Base-by-base conservation (phyloP, 768 basidiomycete genomes). In the Rhizopogon salebrosus region DNA sequence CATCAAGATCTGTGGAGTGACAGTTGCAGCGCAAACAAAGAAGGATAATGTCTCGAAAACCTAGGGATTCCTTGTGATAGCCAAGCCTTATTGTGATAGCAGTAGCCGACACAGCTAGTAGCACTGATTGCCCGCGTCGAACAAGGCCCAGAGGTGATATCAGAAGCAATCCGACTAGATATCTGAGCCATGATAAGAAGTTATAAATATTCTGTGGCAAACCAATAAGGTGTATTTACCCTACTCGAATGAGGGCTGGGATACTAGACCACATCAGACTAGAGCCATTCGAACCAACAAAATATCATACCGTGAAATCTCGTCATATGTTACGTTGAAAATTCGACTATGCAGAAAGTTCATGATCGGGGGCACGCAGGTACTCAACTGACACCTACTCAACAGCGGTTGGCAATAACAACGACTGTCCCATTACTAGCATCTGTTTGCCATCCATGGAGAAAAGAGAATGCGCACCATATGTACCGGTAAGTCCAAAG, bases 91-190 rank as follows among this genome's bases (percentile, higher is more conserved):
- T 82, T 0, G 87, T 82, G 4, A 95, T 72, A 4, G 75, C 60
- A 0, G 79, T 76, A 0, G 84, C 80, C 18, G 78, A 43, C 1
- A 77, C 58, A 36, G 86, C 71, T 10, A 75, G 54, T 20, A 95
- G 73, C 27, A 87, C 76, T 0, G 95, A 74, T 40, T 82, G 84
- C 11, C 92, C 75, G 34, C 92, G 73, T 18, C 87, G 85, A 26
- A 92, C 77, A 20, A 94, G 77, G 64, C 93, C 92, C 0, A 92
- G 73, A 1, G 93, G 92, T 0, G 87, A 80, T 50, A 95, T 80
- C 39, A 93, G 67, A 3, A 93, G 65, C 6, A 92, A 75, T 1
- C 89, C 89, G 7, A 71, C 71, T 1, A 85, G 87, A 64, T 91
- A 92, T 38, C 88, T 85, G 5, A 34, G 43, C 45, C 24, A 43